Evolutionary conservation across 2,329 filamentous ascomycete genomes (phyloP).

Genomic region (Ophiostoma ips): DNA sequence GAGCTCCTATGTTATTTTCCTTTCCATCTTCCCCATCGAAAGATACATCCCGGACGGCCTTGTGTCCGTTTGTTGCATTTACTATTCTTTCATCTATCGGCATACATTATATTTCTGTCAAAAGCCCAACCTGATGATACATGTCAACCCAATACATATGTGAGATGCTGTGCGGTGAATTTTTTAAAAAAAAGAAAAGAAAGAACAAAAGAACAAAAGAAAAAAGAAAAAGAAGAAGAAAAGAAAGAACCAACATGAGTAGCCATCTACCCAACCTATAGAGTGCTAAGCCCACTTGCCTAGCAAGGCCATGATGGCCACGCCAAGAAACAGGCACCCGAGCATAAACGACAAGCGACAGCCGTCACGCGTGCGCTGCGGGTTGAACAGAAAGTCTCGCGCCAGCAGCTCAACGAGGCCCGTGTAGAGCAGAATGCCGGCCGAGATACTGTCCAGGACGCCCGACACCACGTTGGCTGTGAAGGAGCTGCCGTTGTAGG

Average conservation of each 20-base stretch:
- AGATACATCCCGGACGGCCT: too few species aligned
- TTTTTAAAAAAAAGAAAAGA: not conserved
- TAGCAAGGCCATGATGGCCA: conserved; percentile 64
- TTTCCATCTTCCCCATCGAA: not conserved
- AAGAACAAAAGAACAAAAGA: not conserved
- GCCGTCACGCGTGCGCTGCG: conserved; percentile 63
- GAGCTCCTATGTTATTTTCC: not conserved
- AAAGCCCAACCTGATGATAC: not conserved
- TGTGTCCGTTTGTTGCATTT: too few species aligned
- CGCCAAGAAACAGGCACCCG: conserved; percentile 59
- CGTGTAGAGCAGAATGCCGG: conserved; percentile 87
- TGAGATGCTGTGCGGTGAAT: too few species aligned
- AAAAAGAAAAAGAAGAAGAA: not conserved
- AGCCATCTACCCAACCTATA: not conserved
- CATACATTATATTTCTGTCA: not conserved
- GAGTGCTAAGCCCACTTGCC: conserved; percentile 65
- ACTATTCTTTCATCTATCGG: too few species aligned
- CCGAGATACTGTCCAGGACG: conserved; percentile 78
- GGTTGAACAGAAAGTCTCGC: conserved; percentile 93
- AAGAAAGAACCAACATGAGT: not conserved
- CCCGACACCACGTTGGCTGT: conserved; percentile 69
- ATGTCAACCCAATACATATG: not conserved
- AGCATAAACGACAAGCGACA: conserved; percentile 59
- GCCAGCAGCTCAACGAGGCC: conserved; percentile 91
- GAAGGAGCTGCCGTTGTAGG: conserved; percentile 36